These are phyloP conservation scores for Castanea mollissima DNA, from an alignment of 306 rosid species.

Conservation along the genomic window DNA sequence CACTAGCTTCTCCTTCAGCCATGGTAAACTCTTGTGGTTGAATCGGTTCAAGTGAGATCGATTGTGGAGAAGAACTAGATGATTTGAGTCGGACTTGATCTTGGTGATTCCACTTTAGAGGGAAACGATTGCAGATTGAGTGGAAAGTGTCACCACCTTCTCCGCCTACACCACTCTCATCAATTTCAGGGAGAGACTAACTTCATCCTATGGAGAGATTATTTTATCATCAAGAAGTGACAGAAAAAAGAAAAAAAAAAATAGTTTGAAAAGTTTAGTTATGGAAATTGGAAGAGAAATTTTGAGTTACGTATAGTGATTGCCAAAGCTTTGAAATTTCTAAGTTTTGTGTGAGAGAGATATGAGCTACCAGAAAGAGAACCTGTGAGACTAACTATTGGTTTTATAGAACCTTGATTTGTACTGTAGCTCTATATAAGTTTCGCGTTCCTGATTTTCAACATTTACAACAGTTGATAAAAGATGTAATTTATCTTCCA, in stretches of 20 bases:
- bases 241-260: background rate
- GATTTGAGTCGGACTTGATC: slow-evolving; percentile 28
- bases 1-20: slow-evolving; percentile 49
- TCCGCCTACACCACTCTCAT: slow-evolving; percentile 35
- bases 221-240: slow-evolving; percentile 37
- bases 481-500: too few relatives aligned
- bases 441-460: too few relatives aligned
- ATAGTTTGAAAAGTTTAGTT: too few relatives aligned
- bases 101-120: slow-evolving; percentile 52
- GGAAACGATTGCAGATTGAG: slow-evolving; percentile 71
- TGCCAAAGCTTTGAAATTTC: too few relatives aligned
- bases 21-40: slow-evolving; percentile 64
- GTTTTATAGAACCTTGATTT: too few relatives aligned
- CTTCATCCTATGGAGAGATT: slow-evolving; percentile 52
- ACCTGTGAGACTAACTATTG: too few relatives aligned
- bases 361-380: too few relatives aligned
- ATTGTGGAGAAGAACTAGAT: slow-evolving; percentile 33
- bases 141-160: slow-evolving; percentile 36
- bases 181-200: slow-evolving; percentile 49
- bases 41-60: slow-evolving; percentile 63
- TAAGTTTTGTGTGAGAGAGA: too few relatives aligned
- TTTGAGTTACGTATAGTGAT: background rate
- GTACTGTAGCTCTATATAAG: too few relatives aligned
- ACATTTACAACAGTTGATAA: too few relatives aligned
- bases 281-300: too few relatives aligned